Conservation (phyloP, 208 protist genomes). For the Leishmania guyanensis region DNA sequence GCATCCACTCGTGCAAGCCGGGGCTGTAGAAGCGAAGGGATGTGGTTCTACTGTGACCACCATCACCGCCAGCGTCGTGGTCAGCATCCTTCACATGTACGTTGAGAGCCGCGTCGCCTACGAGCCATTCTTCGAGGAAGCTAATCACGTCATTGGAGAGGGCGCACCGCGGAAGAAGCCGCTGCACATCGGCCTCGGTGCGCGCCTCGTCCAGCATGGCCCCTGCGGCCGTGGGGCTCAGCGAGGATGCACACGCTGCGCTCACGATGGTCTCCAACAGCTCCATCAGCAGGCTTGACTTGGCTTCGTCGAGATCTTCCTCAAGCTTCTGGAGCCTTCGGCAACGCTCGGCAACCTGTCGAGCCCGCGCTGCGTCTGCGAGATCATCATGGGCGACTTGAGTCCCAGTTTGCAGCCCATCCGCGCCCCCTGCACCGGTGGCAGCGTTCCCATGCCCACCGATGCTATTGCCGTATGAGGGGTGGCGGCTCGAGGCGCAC, state of each 20-base stretch:
- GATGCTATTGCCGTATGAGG: neutral
- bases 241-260: conserved; percentile 24
- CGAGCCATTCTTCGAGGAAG: conserved; percentile 61
- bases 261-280: conserved; percentile 71
- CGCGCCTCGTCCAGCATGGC: conserved; percentile 60
- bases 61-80: conserved; percentile 5
- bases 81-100: neutral
- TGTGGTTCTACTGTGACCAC: conserved; percentile 17
- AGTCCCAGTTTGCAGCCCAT: conserved; percentile 1
- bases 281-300: conserved; percentile 61
- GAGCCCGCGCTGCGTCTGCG: conserved; percentile 24
- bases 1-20: conserved; percentile 80
- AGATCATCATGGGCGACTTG: conserved; percentile 26
- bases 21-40: conserved; percentile 51
- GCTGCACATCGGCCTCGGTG: conserved; percentile 55
- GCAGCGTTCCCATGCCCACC: neutral
- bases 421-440: neutral
- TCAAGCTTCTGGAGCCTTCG: conserved; percentile 25
- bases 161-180: conserved; percentile 62
- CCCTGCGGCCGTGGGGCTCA: conserved; percentile 25
- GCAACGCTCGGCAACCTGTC: conserved; percentile 15
- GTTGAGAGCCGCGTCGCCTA: neutral
- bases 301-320: conserved; percentile 66
- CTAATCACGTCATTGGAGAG: conserved; percentile 48
- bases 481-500: neutral